Percentiles rank a stretch among this genome's conserved stretches.
phyloP scores from a whole-genome alignment of 345 rosid genomes.

The Rubroshorea leprosula region DNA sequence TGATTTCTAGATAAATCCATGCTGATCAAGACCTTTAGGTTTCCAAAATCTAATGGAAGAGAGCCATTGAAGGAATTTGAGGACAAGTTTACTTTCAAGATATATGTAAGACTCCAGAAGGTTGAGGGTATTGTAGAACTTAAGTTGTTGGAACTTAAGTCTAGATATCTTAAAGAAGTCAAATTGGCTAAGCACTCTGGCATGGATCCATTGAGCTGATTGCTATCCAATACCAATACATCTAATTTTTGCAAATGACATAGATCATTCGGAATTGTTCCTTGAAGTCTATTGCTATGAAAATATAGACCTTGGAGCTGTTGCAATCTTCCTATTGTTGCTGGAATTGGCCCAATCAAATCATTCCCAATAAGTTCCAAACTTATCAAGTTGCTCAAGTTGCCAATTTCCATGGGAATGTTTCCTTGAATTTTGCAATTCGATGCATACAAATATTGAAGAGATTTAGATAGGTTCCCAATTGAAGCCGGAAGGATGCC shows the following conservation, averaged over 20 bases:
- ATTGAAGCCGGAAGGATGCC: constrained; percentile 13
- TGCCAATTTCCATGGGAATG: constrained; percentile 17
- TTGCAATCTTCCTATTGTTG: neutral
- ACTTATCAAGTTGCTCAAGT: neutral
- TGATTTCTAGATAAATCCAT: constrained; percentile 14
- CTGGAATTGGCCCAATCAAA: constrained; percentile 15
- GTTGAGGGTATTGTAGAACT: constrained; percentile 1
- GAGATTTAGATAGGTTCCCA: constrained; percentile 6
- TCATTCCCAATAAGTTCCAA: constrained; percentile 6
- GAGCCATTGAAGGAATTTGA: constrained; percentile 4
- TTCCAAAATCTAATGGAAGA: no score
- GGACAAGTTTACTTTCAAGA: constrained; percentile 6
- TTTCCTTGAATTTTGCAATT: no score
- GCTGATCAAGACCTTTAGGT: neutral
- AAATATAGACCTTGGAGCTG: constrained; percentile 9
- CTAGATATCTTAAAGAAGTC: constrained; percentile 7
- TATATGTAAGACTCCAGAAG: constrained; percentile 10
- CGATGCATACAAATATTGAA: neutral
- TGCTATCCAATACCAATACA: neutral
- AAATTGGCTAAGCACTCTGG: no score
- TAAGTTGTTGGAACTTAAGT: neutral
- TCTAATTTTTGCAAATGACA: constrained; percentile 6
- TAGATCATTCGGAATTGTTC: constrained; percentile 6
- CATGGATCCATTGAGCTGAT: constrained; percentile 8
- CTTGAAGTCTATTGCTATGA: neutral